Evolutionary conservation across 176 grass and related monocot species (phyloP), one percentile per base, ranked within the genome.

Genomic region (bread wheat (Triticum aestivum)): DNA sequence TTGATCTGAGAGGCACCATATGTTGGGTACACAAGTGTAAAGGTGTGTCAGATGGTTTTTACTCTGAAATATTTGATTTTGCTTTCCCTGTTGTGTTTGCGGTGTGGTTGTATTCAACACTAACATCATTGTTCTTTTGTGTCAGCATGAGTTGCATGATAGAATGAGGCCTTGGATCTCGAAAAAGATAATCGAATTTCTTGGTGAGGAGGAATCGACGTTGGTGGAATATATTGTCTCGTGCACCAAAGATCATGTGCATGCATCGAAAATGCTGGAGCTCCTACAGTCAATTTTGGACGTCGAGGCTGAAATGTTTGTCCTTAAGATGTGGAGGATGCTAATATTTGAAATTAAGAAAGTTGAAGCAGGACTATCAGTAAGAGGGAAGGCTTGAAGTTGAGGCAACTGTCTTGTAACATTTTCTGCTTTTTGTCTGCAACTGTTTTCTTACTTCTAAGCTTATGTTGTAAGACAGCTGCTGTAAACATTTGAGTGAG

Each of bases 271-370:
- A 79, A 94, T 99, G 94, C 69, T 99, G 71, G 94, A 99, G 70
- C 92, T 99, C 65, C 89, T 99, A 30, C 90, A 94, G 73, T 90
- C 97, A 12, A 99, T 99, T 78, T 85, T 96, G 45, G 97, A 96
- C 52, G 92, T 94, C 58, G 97, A 99, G 83, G 94, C 97, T 11
- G 97, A 99, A 86, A 99, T 99, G 94, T 99, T 96, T 90, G 97
- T 99, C 6, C 97, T 99, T 82, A 97, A 97, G 81, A 99, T 99
- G 92, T 97, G 97, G 97, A 93, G 97, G 79, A 97, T 99, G 97
- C 83, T 99, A 63, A 99, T 99, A 84, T 99, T 99, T 87, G 97
- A 99, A 82, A 97, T 99, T 45, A 99, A 91, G 87, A 97, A 97
- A 90, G 97, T 94, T 3, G 97, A 99, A 87, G 87, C 92, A 61